Evolutionary conservation across 208 protist genomes (phyloP), one percentile per base, ranked within the genome.

Genomic region (Vickermania spadyakhi): DNA sequence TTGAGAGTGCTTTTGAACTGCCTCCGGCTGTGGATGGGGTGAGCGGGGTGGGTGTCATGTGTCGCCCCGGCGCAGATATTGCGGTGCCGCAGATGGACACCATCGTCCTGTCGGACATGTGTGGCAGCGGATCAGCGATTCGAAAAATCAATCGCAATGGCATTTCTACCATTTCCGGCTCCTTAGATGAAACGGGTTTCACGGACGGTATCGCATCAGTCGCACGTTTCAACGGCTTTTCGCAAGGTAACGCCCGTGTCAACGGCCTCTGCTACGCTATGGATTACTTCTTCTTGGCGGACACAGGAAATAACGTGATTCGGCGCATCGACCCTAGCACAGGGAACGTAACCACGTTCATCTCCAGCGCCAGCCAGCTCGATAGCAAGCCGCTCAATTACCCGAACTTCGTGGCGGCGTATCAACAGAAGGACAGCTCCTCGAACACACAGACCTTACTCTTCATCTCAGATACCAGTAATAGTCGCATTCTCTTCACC

Each of bases 101-200:
- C 1, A 53, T 88, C n/a, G 63, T 79, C 51, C 70, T 91, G 56
- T 73, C 62, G 2, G 84, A 91, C 60, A 73, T 68, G 68, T 79
- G 72, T 1, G 58, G 67, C 28, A 53, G 54, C 28, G 79, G 78
- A 13, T 77, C 79, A 0, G 60, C 74, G 0, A 57, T 89, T 11
- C 85, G 85, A 11, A 1, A 53, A 21, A 68, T 89, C 52, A 77
- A 72, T 41, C 26, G 1, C 18, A 53, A 57, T 31, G 63, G 64
- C 2, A 60, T 90, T 28, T 68, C 25, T 56, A 84, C 70, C 21
- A 52, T 90, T 42, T 58, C 81, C 0, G 85, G 85, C 26, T 79
- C 58, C 41, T 55, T 52, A 27, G 31, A n/a, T 1, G 22, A 2
- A 5, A 64, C 2, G 1, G 80, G 80, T 51, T 70, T 52, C 55